phyloP scores from a whole-genome alignment of 192 early-diverging fungal species.

The Linnemannia zychae region DNA sequence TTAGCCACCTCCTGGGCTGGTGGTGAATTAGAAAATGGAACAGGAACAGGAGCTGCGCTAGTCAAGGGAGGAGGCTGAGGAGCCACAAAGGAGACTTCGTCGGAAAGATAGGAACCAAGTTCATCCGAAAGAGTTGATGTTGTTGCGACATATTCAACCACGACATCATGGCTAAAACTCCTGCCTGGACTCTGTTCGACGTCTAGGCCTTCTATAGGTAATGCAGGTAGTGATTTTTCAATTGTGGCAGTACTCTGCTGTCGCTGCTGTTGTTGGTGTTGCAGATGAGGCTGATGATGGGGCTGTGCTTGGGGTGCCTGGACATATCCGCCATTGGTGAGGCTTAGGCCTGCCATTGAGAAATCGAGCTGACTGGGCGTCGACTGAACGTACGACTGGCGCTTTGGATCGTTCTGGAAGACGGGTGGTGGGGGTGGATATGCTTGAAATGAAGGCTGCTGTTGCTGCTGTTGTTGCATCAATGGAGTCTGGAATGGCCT shows the following conservation, averaged over 20 bases:
- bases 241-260: background rate
- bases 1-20: background rate
- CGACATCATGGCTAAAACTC: background rate
- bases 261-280: background rate
- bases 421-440: conserved; percentile 12
- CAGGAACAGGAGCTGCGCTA: background rate
- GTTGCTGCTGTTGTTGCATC: background rate
- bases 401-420: background rate
- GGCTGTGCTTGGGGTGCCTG: conserved; percentile 1
- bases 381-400: background rate
- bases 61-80: background rate
- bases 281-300: background rate
- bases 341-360: conserved; percentile 6
- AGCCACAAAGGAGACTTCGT: background rate
- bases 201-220: background rate
- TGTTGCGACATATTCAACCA: background rate
- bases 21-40: background rate
- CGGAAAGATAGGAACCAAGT: conserved; percentile 30
- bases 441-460: background rate
- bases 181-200: background rate
- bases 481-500: background rate
- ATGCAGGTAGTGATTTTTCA: conserved; percentile 14
- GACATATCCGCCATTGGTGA: background rate
- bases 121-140: conserved; percentile 19
- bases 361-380: background rate